These are phyloP conservation scores for Pulveroboletus sp. DNA, from an alignment of 768 basidiomycete genomes.

Conservation along the genomic window DNA sequence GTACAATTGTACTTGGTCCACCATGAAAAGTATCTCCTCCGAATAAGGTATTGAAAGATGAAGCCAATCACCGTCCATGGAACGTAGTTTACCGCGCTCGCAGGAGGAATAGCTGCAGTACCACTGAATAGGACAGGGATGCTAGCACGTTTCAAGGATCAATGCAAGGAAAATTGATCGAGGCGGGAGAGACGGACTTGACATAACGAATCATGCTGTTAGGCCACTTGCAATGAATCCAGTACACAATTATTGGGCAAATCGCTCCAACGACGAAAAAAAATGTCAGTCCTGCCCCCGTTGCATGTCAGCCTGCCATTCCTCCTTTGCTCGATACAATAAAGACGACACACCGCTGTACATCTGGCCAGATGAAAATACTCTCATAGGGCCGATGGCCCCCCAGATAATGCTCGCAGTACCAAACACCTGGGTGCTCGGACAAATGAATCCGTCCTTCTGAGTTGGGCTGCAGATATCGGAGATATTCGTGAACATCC, in stretches of 20 bases:
- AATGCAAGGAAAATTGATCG: background rate
- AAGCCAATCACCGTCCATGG: slow-evolving; percentile 64
- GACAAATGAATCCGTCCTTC: slow-evolving; percentile 61
- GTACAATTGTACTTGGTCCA: slow-evolving; percentile 54
- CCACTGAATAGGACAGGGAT: slow-evolving; percentile 52
- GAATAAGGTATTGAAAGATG: slow-evolving; percentile 59
- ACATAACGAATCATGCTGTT: slow-evolving; percentile 56
- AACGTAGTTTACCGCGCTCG: slow-evolving; percentile 61
- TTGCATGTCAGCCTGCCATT: background rate
- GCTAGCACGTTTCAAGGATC: slow-evolving; percentile 17
- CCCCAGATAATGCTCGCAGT: slow-evolving; percentile 81
- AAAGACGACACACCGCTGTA: slow-evolving; percentile 40
- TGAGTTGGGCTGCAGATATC: slow-evolving; percentile 30
- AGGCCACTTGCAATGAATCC: slow-evolving; percentile 56
- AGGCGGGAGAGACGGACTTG: slow-evolving; percentile 42
- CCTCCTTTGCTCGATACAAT: background rate
- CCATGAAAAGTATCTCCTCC: slow-evolving; percentile 59
- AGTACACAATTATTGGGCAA: slow-evolving; percentile 52
- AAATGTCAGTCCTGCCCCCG: slow-evolving; percentile 41
- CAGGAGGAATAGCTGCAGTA: slow-evolving; percentile 58
- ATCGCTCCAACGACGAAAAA: slow-evolving; percentile 78
- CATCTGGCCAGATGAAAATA: slow-evolving; percentile 62
- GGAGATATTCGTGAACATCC: slow-evolving; percentile 46
- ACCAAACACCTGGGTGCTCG: slow-evolving; percentile 66
- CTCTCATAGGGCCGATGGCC: slow-evolving; percentile 70